phyloP scores from a whole-genome alignment of 2,329 filamentous ascomycete genomes.

The Aspergillus sp. region DNA sequence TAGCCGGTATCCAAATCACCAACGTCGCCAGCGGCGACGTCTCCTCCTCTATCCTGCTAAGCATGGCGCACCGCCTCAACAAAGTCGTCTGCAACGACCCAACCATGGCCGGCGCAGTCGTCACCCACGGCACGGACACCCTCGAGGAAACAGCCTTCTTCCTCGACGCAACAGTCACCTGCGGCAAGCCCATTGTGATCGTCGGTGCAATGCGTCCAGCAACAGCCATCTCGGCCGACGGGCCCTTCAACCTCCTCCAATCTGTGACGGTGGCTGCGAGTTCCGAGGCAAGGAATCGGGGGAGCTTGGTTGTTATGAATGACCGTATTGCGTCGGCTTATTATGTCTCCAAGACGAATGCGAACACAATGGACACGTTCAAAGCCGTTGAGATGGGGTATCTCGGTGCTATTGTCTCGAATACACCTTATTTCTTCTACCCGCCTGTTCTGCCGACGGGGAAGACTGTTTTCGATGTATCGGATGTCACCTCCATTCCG shows the following conservation, averaged over 20 bases:
- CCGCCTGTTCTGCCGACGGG: constrained; percentile 51
- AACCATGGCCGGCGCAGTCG: constrained; percentile 28
- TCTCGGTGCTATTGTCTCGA: constrained; percentile 59
- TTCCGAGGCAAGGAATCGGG: constrained; percentile 49
- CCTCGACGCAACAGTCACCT: constrained; percentile 58
- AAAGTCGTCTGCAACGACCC: constrained; percentile 23
- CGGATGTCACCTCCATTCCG: constrained; percentile 20
- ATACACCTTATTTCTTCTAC: constrained; percentile 62
- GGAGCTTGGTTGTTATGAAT: constrained; percentile 61
- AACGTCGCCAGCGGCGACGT: constrained; percentile 29
- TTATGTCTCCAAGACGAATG: constrained; percentile 62
- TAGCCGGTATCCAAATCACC: constrained; percentile 26
- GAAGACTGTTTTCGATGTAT: constrained; percentile 28
- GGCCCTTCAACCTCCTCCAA: constrained; percentile 62
- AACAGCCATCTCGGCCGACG: constrained; percentile 63
- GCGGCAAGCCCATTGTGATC: constrained; percentile 59
- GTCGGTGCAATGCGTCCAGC: constrained; percentile 65
- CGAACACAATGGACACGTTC: constrained; percentile 65
- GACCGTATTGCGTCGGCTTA: constrained; percentile 61
- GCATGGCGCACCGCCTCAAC: constrained; percentile 21
- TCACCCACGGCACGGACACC: constrained; percentile 67
- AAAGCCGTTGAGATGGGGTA: constrained; percentile 57
- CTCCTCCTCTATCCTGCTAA: constrained; percentile 23
- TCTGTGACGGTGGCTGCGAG: constrained; percentile 58
- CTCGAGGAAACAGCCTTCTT: constrained; percentile 66